Percentiles rank a stretch among this genome's conserved stretches.
Evolutionary conservation across 2,329 filamentous ascomycete species (phyloP).

Genomic region (Fusarium tanahbumbuense): DNA sequence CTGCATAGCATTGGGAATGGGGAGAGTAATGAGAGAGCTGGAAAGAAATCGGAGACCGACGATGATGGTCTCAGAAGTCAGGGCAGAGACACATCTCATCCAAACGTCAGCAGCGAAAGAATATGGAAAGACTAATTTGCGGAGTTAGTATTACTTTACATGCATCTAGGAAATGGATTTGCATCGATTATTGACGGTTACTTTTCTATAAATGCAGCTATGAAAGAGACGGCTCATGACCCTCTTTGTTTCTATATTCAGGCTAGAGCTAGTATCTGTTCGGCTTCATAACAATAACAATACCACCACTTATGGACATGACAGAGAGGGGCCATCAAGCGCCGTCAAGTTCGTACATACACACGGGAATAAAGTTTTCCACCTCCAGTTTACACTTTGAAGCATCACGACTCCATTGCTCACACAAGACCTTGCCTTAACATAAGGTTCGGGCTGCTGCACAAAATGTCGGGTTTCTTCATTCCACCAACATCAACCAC

Average conservation of each 20-base stretch:
- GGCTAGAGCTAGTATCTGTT: background rate
- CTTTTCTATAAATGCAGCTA: rapidly evolving
- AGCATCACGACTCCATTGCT: background rate
- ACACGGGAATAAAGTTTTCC: background rate
- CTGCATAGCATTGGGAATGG: background rate
- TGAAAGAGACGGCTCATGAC: background rate
- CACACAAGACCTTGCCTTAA: background rate
- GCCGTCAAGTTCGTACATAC: background rate
- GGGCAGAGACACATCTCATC: background rate
- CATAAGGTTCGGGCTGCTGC: background rate
- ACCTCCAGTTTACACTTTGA: background rate
- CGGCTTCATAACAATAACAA: background rate
- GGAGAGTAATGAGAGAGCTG: background rate
- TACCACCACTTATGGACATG: background rate
- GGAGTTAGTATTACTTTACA: background rate
- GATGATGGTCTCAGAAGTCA: background rate
- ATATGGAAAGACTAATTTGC: background rate
- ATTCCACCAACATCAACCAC: background rate
- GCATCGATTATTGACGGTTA: background rate
- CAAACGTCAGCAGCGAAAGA: background rate
- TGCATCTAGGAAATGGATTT: rapidly evolving
- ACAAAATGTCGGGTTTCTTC: background rate
- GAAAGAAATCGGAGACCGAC: rapidly evolving
- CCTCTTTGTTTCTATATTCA: background rate
- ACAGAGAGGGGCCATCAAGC: background rate